Base-by-base conservation (phyloP, 495 filamentous ascomycete species). In the Neurospora tetrasperma region DNA sequence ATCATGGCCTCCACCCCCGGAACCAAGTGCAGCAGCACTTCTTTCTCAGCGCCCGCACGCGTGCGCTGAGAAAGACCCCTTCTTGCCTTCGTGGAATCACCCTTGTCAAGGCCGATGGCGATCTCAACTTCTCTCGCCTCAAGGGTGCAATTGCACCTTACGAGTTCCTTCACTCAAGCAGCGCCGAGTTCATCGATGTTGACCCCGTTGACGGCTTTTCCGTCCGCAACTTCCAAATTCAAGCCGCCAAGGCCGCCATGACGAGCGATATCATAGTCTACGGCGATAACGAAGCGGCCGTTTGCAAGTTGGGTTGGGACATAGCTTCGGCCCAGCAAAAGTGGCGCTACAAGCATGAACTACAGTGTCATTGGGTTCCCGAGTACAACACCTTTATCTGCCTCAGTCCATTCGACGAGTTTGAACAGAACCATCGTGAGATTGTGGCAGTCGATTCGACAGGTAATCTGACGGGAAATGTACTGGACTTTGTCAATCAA, bases 211-310 rank as follows among this genome's bases (percentile, higher is more conserved):
- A 96, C 73, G 96, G 96, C 14, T 93, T 93, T 75, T 90, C 87
- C 31, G 90, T 93, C 11, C 89, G 96, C 31, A 98, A 99, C 80
- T 99, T 99, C 76, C 96, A 99, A 77, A 98, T 98, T 59, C 96
- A 99, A 78, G 89, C 93, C 3, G 92, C 91, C 46, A 99, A 99
- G 79, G 84, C 92, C 77, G 94, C 95, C 41, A 89, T 91, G 73
- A 86, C 97, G 35, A 96, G 93, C 5, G 96, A 99, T 79, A 92
- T 99, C 75, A 86, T 99, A 18, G 87, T 99, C 14, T 99, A 99
- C 81, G 92, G 92, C 9, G 91, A 94, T 72, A 87, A 92, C 73
- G 83, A 85, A 42, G 84, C 83, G 5, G 86, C 90, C 18, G 85
- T 94, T 9, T 81, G 90, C 23, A 86, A 86, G 69, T 78, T 94